phyloP scores from a whole-genome alignment of 345 rosid species.

The Microcos paniculata region DNA sequence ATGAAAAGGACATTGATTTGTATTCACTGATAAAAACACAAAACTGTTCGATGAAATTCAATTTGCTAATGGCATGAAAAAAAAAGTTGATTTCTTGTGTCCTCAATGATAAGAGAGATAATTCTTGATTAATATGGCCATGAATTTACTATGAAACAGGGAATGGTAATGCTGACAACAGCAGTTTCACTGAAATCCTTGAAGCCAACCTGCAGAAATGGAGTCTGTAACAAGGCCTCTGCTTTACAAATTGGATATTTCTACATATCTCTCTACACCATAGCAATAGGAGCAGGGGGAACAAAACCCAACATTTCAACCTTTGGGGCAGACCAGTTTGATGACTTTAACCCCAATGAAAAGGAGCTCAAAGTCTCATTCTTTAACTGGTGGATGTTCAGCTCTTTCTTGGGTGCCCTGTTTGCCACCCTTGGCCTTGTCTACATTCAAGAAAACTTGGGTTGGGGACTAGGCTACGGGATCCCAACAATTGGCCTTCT shows the following conservation, averaged over 20 bases:
- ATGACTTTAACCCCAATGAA: constrained; percentile 54
- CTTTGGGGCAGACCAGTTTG: constrained; percentile 96
- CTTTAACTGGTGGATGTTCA: constrained; percentile 98
- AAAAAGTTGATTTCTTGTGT: neutral
- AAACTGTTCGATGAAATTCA: neutral
- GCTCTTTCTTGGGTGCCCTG: constrained; percentile 76
- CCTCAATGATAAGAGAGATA: neutral
- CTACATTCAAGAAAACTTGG: constrained; percentile 84
- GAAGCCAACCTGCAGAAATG: constrained; percentile 60
- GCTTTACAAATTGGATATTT: constrained; percentile 61
- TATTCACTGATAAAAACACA: constrained; percentile 3
- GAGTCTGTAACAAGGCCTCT: constrained; percentile 75
- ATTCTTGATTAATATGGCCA: neutral
- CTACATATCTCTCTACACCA: constrained; percentile 70
- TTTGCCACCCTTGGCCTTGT: constrained; percentile 79
- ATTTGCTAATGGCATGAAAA: neutral
- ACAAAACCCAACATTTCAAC: constrained; percentile 95
- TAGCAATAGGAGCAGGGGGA: constrained; percentile 86
- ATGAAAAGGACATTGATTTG: constrained; percentile 13
- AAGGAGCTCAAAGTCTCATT: constrained; percentile 72
- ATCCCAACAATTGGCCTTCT: constrained; percentile 75
- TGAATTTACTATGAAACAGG: constrained; percentile 38
- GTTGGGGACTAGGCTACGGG: constrained; percentile 90
- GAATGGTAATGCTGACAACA: constrained; percentile 78
- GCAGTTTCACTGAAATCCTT: constrained; percentile 66